Percentiles rank a stretch among this genome's conserved stretches.
Conservation (phyloP, 805 yeast genomes). For the Kregervanrija pseudodelftensis region DNA sequence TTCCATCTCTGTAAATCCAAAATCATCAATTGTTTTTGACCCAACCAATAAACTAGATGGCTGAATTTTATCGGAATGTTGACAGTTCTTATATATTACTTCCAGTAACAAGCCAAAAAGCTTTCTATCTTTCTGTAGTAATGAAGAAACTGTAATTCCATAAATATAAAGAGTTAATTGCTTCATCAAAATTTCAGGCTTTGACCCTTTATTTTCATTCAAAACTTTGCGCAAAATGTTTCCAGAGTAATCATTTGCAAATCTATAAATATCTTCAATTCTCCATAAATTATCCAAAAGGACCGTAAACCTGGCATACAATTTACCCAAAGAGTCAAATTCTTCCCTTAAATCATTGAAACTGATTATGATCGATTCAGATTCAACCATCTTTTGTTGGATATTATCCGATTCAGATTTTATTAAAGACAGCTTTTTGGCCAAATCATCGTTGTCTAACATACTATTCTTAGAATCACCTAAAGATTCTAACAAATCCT, state of each 20-base stretch:
- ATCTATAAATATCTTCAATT: constrained; percentile 50
- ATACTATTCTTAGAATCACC: constrained; percentile 53
- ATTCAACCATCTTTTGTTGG: constrained; percentile 44
- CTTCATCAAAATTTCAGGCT: no score
- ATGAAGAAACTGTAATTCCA: constrained; percentile 38
- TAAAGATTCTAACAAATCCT: constrained; percentile 48
- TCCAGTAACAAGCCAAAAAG: constrained; percentile 35
- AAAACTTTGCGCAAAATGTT: constrained; percentile 28
- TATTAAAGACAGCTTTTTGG: constrained; percentile 54
- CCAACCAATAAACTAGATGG: no score
- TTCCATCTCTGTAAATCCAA: constrained; percentile 1
- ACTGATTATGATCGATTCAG: constrained; percentile 45
- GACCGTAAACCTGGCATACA: constrained; percentile 43
- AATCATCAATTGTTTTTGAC: background rate
- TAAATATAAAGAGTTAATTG: constrained; percentile 20
- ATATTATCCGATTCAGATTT: constrained; percentile 57
- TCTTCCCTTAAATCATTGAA: constrained; percentile 41
- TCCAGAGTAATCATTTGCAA: constrained; percentile 42
- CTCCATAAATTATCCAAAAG: constrained; percentile 36
- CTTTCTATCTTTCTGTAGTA: constrained; percentile 37
- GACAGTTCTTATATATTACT: no score
- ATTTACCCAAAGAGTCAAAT: constrained; percentile 49
- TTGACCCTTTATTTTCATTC: background rate
- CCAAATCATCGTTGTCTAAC: constrained; percentile 57
- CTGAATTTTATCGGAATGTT: no score